A percentile compares a stretch with the other conserved stretches of the same genome.
phyloP scores from a whole-genome alignment of 192 early-diverging fungal species.

The Lunasporangiospora selenospora region DNA sequence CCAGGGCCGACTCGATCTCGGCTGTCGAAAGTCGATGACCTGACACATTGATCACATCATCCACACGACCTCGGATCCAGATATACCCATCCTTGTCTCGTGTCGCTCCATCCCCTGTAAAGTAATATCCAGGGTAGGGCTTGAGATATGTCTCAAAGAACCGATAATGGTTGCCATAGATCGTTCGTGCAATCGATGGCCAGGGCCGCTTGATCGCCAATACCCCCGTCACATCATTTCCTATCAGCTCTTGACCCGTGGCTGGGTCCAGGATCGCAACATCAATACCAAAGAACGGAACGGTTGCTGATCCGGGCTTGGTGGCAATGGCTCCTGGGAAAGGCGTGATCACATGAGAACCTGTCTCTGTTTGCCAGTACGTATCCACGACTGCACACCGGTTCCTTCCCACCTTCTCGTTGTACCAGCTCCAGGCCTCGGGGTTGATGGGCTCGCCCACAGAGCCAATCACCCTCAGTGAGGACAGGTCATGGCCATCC shows the following conservation, averaged over 20 bases:
- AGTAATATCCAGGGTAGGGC: conserved; percentile 93
- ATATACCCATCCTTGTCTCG: conserved; percentile 94
- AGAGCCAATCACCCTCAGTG: conserved; percentile 90
- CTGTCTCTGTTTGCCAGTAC: conserved; percentile 95
- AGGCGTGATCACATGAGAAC: conserved; percentile 88
- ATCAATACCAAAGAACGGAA: conserved; percentile 97
- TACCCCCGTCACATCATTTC: conserved; percentile 91
- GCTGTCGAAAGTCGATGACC: conserved; percentile 95
- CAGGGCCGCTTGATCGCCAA: conserved; percentile 85
- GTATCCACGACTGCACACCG: conserved; percentile 95
- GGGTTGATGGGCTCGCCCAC: conserved; percentile 99
- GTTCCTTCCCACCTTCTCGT: conserved; percentile 87
- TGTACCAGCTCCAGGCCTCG: conserved; percentile 98
- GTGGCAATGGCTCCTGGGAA: conserved; percentile 86
- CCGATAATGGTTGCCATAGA: conserved; percentile 89
- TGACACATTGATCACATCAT: conserved; percentile 95
- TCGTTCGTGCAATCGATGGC: conserved; percentile 92
- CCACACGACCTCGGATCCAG: conserved; percentile 90
- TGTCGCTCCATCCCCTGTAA: conserved; percentile 93
- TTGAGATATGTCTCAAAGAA: conserved; percentile 93
- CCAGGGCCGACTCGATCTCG: conserved; percentile 92
- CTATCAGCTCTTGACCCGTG: conserved; percentile 83
- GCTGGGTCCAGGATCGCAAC: conserved; percentile 83
- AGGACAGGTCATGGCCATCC: conserved; percentile 77
- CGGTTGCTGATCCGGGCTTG: conserved; percentile 94